Evolutionary conservation across 2,329 filamentous ascomycete genomes (phyloP).

Genomic region (Verticillium isaacii): DNA sequence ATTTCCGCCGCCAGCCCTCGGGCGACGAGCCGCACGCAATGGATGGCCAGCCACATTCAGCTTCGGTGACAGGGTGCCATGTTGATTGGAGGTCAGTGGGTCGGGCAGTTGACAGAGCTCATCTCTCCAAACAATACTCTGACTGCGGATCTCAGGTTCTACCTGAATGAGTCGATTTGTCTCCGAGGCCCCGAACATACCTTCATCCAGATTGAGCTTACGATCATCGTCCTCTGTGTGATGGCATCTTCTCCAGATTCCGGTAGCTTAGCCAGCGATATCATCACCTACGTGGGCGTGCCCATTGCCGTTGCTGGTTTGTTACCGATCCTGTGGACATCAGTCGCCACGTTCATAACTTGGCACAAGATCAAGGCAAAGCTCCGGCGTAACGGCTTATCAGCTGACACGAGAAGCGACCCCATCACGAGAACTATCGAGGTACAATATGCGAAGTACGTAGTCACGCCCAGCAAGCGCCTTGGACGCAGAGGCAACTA

Average conservation of each 20-base stretch:
- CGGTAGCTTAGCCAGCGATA: not conserved
- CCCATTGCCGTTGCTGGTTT: not conserved
- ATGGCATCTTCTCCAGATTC: not conserved
- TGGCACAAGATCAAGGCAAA: not conserved
- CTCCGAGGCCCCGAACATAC: no score
- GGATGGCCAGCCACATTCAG: no score
- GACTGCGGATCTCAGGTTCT: no score
- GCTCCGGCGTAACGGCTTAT: not conserved
- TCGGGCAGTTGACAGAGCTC: no score
- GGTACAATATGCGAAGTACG: not conserved
- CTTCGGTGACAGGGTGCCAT: no score
- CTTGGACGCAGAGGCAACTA: not conserved
- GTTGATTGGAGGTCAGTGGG: no score
- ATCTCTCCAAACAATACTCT: no score
- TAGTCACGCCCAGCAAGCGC: not conserved
- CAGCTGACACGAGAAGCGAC: not conserved
- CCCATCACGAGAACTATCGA: not conserved
- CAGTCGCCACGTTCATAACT: not conserved
- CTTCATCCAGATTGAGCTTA: no score
- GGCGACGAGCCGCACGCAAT: no score
- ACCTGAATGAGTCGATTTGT: no score
- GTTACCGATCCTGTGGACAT: not conserved
- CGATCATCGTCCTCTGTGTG: no score
- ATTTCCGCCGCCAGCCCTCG: not conserved
- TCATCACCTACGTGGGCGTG: slow-evolving; percentile 1